Base-by-base conservation (phyloP, 2,329 filamentous ascomycete genomes). In the Coniella lustricola region DNA sequence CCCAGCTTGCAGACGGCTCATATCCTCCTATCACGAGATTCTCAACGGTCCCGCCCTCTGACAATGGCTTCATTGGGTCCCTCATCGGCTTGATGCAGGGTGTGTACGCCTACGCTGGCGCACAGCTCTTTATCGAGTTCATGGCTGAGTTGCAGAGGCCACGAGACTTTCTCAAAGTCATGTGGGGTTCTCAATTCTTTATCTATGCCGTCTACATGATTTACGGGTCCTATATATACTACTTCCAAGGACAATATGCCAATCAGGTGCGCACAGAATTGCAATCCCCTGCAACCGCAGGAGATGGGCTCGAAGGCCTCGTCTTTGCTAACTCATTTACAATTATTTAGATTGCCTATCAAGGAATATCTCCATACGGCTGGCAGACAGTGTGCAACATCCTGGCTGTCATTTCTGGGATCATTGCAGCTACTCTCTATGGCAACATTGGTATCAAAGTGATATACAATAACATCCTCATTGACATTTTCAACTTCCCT, bases 51-150 rank as follows among this genome's bases (percentile, higher is more conserved):
- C 61, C 62, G 3, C 66, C 69, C 2, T 67, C 71, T 3, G 63
- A 67, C 7, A 65, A 65, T 0, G 65, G 67, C 4, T 68, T 77
- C 39, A 57, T 63, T 12, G 70, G 65, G 22, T 66, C 67, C 3
- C 58, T 77, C 44, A 72, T 72, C 33, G 73, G 73, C 16, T 60
- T 75, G 21, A 71, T 74, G 60, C 70, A 75, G 37, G 72, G 68
- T 2, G 76, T 80, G 4, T 77, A 73, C 43, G 71, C 75, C 0
- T 81, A 79, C 52, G 75, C 74, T 12, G 77, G 77, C 2, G 74
- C 74, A 0, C 72, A 75, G 56, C 62, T 81, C 5, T 81, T 79
- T 57, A 68, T 71, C 29, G 75, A 77, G 46, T 73, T 81, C 52
- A 67, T 81, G 63, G 69, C 76, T 17, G 68, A 71, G 59, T 67